Evolutionary conservation across 371 early-diverging fungal species (phyloP).

Genomic region (Lichtheimia hyalospora): DNA sequence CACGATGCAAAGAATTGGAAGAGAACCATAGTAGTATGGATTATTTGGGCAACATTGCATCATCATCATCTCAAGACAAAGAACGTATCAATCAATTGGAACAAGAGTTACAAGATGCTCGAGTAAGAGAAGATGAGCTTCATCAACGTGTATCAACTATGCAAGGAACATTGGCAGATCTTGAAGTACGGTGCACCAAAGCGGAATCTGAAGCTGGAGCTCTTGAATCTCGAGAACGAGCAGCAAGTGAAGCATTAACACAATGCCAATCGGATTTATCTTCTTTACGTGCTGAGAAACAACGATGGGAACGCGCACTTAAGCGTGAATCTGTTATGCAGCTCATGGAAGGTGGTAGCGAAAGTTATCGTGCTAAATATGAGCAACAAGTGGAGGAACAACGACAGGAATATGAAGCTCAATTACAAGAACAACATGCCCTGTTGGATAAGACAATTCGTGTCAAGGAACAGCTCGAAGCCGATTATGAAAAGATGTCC

Average conservation of each 20-base stretch:
- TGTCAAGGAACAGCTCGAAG: constrained; percentile 22
- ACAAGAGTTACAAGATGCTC: background rate
- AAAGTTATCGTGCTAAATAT: constrained; percentile 24
- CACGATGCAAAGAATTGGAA: constrained; percentile 14
- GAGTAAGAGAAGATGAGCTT: background rate
- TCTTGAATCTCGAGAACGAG: constrained; percentile 17
- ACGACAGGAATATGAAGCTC: constrained; percentile 44
- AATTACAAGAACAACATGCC: constrained; percentile 46
- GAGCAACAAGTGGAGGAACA: constrained; percentile 49
- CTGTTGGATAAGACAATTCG: constrained; percentile 33
- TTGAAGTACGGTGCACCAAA: constrained; percentile 30
- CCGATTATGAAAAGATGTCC: constrained; percentile 30
- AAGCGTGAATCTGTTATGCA: constrained; percentile 35
- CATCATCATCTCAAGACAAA: background rate
- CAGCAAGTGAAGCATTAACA: constrained; percentile 23
- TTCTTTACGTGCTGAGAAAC: constrained; percentile 27
- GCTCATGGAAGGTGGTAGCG: constrained; percentile 27
- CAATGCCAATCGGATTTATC: constrained; percentile 32
- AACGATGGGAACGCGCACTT: constrained; percentile 29
- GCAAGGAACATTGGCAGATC: constrained; percentile 20
- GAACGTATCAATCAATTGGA: background rate
- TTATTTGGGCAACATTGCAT: background rate
- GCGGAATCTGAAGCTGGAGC: constrained; percentile 27
- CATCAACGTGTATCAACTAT: constrained; percentile 6
- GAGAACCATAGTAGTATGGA: background rate